These are phyloP conservation scores for Carex cristatella DNA, from an alignment of 176 grass and related monocot genomes.

Conservation along the genomic window DNA sequence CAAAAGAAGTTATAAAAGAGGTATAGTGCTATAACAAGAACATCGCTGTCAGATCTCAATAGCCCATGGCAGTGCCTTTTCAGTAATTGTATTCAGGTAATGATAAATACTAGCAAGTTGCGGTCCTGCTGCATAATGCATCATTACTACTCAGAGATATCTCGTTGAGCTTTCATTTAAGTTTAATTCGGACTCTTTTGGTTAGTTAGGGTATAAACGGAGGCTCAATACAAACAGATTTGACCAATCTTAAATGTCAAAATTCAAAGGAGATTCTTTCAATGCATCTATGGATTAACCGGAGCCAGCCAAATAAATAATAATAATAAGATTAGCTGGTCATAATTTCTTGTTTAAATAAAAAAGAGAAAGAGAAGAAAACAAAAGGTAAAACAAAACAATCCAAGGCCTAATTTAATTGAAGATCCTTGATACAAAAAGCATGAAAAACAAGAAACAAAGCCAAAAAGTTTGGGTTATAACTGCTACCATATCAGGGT, in stretches of 20 bases:
- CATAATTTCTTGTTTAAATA: neutral
- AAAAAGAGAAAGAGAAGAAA: neutral
- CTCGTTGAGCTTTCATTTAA: neutral
- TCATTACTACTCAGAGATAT: neutral
- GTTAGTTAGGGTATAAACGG: neutral
- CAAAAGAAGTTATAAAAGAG: neutral
- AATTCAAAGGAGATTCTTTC: neutral
- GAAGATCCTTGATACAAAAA: neutral
- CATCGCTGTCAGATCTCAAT: neutral
- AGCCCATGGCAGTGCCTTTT: neutral
- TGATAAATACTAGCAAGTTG: neutral
- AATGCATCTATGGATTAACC: neutral
- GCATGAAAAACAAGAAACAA: neutral
- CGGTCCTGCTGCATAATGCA: neutral
- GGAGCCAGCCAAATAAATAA: neutral
- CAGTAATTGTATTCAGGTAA: neutral
- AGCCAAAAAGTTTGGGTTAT: neutral
- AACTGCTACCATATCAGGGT: neutral
- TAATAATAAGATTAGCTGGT: neutral
- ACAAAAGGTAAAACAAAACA: neutral
- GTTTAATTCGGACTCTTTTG: neutral
- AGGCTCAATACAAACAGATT: neutral
- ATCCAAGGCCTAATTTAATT: neutral
- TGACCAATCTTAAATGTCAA: neutral
- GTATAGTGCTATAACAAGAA: neutral